Conservation (phyloP, 2,329 filamentous ascomycete species). For the Colletotrichum cereale region DNA sequence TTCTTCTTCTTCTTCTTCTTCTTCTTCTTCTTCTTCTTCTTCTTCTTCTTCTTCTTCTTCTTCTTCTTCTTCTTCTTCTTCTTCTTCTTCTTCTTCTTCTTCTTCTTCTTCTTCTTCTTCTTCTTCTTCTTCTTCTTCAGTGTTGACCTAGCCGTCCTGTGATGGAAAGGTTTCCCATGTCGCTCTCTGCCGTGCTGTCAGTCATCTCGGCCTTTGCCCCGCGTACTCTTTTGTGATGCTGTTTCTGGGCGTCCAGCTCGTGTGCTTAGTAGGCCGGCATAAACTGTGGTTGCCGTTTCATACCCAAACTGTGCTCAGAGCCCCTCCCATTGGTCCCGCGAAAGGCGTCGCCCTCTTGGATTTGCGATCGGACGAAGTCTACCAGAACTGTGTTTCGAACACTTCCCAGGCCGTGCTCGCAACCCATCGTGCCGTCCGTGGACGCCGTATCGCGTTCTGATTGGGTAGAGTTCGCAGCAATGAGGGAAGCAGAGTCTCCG, state of each 20-base stretch:
- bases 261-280: not conserved
- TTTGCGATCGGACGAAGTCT: not conserved
- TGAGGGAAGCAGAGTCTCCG: not conserved
- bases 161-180: not conserved
- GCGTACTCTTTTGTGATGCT: too few species aligned
- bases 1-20: too few species aligned
- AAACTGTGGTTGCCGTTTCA: not conserved
- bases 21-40: too few species aligned
- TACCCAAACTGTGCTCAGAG: not conserved
- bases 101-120: too few species aligned
- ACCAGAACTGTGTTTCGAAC: not conserved
- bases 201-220: not conserved
- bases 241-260: not conserved
- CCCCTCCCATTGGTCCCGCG: not conserved
- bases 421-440: not conserved
- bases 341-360: not conserved
- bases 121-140: too few species aligned
- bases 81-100: too few species aligned
- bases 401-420: not conserved
- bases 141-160: not conserved
- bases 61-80: too few species aligned
- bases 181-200: not conserved
- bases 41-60: too few species aligned
- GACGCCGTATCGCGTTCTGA: not conserved
- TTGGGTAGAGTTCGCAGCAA: not conserved